phyloP scores from a whole-genome alignment of 73 alveolate species.

The Breviolum minutum region DNA sequence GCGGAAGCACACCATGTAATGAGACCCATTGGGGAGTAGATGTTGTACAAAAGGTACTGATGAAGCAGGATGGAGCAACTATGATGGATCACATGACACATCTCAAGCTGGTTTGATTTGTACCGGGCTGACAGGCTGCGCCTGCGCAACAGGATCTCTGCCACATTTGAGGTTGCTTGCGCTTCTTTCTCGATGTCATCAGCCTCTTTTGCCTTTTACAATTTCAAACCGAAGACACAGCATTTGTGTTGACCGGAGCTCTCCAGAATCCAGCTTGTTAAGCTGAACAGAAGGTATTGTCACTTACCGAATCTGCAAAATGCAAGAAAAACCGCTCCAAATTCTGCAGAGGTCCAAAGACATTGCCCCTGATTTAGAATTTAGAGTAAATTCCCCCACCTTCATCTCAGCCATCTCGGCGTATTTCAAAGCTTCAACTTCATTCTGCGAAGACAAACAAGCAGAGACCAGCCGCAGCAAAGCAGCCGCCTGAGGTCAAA shows the following conservation, averaged over 20 bases:
- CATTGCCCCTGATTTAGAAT: not conserved
- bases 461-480: constrained; percentile 64
- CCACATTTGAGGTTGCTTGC: constrained; percentile 69
- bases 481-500: constrained; percentile 53
- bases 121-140: not conserved
- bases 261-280: not conserved
- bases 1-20: too few species aligned
- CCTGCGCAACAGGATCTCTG: constrained; percentile 83
- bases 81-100: not conserved
- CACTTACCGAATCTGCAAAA: not conserved
- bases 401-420: constrained; percentile 85
- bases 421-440: constrained; percentile 68
- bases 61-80: not conserved
- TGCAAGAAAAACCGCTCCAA: not conserved
- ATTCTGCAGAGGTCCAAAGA: not conserved
- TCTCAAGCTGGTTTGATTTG: too few species aligned
- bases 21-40: too few species aligned
- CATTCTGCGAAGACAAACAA: constrained; percentile 74
- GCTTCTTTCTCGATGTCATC: constrained; percentile 86
- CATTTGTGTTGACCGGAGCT: not conserved
- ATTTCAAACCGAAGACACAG: not conserved
- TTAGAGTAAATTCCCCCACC: constrained; percentile 35
- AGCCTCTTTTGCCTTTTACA: constrained; percentile 47
- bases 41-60: too few species aligned
- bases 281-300: not conserved